Percentiles rank a stretch among this genome's conserved stretches.
phyloP scores from a whole-genome alignment of 1,284 basidiomycete genomes.

The Puccinia horiana region DNA sequence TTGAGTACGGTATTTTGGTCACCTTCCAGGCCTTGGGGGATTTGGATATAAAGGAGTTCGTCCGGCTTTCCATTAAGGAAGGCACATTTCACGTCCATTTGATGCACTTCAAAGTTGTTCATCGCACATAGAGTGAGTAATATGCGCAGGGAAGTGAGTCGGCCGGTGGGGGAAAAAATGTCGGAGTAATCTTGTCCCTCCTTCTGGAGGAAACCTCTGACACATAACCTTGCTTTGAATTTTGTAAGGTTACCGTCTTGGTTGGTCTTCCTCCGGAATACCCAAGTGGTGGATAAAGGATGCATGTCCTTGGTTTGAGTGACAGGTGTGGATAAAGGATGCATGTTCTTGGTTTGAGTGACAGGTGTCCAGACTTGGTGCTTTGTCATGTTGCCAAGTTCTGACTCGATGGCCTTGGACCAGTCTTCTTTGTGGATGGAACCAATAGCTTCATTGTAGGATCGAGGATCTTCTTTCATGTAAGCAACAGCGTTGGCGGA shows the following conservation, averaged over 20 bases:
- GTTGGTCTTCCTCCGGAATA: background rate
- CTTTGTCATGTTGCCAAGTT: background rate
- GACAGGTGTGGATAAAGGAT: background rate
- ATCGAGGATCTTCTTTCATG: background rate
- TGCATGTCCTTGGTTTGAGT: background rate
- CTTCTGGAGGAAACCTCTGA: background rate
- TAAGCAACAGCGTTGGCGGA: background rate
- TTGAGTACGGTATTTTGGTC: background rate
- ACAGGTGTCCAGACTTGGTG: background rate
- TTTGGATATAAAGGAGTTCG: background rate
- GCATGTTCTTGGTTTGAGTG: background rate
- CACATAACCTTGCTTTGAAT: slow-evolving; percentile 4
- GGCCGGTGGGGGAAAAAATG: slow-evolving; percentile 14
- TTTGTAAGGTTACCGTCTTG: slow-evolving; percentile 1
- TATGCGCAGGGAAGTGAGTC: background rate
- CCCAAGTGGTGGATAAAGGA: background rate
- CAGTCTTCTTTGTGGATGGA: background rate
- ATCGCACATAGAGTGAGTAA: background rate
- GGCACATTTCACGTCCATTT: slow-evolving; percentile 24
- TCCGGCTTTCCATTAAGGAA: no score
- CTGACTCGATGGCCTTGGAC: background rate
- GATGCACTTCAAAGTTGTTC: background rate
- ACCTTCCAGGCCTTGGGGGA: background rate
- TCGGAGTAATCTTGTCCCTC: slow-evolving; percentile 4
- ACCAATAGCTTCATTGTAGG: background rate